These are phyloP conservation scores for Diaporthe helianthi DNA, from an alignment of 2,329 filamentous ascomycete species.

Conservation along the genomic window DNA sequence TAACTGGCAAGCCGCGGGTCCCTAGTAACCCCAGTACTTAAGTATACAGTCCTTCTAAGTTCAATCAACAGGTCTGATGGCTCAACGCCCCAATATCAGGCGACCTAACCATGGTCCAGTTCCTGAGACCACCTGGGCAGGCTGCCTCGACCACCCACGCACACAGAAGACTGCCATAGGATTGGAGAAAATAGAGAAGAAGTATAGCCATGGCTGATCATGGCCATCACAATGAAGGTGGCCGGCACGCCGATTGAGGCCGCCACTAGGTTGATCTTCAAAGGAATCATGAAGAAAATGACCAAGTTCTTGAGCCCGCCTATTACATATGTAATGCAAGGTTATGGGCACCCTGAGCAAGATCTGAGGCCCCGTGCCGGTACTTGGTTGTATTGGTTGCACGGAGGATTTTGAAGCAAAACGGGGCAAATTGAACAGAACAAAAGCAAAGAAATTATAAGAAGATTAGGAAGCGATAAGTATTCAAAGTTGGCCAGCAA, in stretches of 20 bases:
- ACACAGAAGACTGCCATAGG: neutral
- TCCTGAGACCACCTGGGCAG: no score
- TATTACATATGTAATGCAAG: neutral
- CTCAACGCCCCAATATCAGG: neutral
- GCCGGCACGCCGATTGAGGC: neutral
- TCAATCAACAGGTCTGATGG: no score
- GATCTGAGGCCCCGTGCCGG: no score
- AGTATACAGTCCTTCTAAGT: no score
- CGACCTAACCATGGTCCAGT: neutral
- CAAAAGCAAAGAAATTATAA: no score
- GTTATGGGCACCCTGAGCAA: neutral
- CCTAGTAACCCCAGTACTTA: no score
- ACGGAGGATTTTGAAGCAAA: no score
- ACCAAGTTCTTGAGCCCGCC: constrained; percentile 12
- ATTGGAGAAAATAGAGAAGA: neutral
- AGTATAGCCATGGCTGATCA: neutral
- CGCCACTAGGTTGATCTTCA: neutral
- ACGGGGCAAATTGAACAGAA: no score
- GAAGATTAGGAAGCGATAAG: neutral
- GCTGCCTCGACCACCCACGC: neutral
- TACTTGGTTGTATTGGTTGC: no score
- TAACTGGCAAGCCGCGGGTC: no score
- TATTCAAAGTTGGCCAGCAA: no score
- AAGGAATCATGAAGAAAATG: neutral
- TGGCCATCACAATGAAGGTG: neutral